These are phyloP conservation scores for Choiromyces venosus DNA, from an alignment of 495 filamentous ascomycete species.

Conservation along the genomic window DNA sequence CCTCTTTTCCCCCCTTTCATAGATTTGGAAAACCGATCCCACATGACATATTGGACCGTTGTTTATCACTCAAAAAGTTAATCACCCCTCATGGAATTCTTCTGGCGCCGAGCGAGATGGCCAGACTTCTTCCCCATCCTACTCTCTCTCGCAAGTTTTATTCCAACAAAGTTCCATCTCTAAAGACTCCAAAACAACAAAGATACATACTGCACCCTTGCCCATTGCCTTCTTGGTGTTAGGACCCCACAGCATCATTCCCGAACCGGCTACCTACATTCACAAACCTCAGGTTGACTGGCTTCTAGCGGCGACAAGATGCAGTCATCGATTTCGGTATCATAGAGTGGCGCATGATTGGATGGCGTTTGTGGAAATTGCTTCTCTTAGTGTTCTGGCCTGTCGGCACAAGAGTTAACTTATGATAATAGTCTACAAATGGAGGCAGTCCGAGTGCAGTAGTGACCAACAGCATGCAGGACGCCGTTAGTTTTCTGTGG, in stretches of 20 bases:
- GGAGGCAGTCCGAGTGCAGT: background rate
- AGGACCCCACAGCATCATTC: constrained; percentile 25
- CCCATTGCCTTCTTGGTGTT: constrained; percentile 28
- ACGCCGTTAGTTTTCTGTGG: constrained; percentile 1
- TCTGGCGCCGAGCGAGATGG: background rate
- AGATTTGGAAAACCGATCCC: background rate
- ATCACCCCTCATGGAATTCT: background rate
- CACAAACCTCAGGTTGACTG: constrained; percentile 17
- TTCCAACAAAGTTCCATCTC: constrained; percentile 2
- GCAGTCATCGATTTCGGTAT: constrained; percentile 16
- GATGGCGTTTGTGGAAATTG: background rate
- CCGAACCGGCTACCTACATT: constrained; percentile 33
- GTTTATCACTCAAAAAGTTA: background rate
- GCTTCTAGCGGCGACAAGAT: constrained; percentile 18
- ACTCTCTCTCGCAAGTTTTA: constrained; percentile 3
- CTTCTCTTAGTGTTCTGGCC: background rate
- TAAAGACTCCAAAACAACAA: constrained; percentile 20
- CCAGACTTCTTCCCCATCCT: background rate
- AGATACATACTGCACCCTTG: constrained; percentile 26
- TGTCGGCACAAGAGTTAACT: background rate
- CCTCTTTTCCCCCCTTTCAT: background rate
- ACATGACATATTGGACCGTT: background rate
- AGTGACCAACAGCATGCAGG: constrained; percentile 3
- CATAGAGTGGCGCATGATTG: constrained; percentile 12
- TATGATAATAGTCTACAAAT: background rate